Conservation (phyloP, 169 alveolate genomes). For the Babesia ovis region DNA sequence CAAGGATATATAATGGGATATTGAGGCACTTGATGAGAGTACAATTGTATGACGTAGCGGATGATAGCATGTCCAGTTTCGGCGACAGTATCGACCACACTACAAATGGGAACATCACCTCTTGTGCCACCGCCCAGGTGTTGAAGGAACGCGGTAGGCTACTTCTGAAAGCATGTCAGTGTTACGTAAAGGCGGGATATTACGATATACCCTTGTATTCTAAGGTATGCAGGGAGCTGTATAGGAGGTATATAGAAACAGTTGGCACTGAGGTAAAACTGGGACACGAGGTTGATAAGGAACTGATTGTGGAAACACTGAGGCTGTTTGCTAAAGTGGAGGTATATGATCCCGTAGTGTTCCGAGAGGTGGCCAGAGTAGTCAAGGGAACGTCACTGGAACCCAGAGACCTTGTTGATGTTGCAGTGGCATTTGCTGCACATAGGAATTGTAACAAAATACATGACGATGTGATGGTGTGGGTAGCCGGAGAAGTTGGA, state of each 20-base stretch:
- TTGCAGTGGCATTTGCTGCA: constrained; percentile 56
- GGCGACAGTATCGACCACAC: too few species aligned
- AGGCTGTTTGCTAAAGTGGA: constrained; percentile 47
- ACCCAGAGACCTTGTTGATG: constrained; percentile 28
- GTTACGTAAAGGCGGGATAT: constrained; percentile 57
- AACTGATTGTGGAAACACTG: constrained; percentile 19
- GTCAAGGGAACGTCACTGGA: constrained; percentile 9
- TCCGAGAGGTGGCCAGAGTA: constrained; percentile 2
- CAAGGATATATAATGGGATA: constrained; percentile 70
- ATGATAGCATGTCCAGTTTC: too few species aligned
- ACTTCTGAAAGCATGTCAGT: constrained; percentile 56
- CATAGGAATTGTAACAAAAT: constrained; percentile 33
- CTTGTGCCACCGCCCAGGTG: too few species aligned
- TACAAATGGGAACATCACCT: too few species aligned
- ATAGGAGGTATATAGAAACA: constrained; percentile 8
- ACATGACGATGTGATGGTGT: constrained; percentile 52
- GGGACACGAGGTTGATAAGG: not conserved
- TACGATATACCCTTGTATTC: constrained; percentile 56
- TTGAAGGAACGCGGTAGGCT: constrained; percentile 33
- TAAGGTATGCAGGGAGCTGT: constrained; percentile 44
- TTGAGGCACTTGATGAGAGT: constrained; percentile 59
- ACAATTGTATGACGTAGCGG: constrained; percentile 12
- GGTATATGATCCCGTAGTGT: constrained; percentile 35
- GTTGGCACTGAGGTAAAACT: not conserved
- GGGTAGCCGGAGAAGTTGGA: constrained; percentile 19